A percentile compares a stretch with the other conserved stretches of the same genome.
phyloP scores from a whole-genome alignment of 2,329 filamentous ascomycete genomes.

The Aureobasidium vineae region DNA sequence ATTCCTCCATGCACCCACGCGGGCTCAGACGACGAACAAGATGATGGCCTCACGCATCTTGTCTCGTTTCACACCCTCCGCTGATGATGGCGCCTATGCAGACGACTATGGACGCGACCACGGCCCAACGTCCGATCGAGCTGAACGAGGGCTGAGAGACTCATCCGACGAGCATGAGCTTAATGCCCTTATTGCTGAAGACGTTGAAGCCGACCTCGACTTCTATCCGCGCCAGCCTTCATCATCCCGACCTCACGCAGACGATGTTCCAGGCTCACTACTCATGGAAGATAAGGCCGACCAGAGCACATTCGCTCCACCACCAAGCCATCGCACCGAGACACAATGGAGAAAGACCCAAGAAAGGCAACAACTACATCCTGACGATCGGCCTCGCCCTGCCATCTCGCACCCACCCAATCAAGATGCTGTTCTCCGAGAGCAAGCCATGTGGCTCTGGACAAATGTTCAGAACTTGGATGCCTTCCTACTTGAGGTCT shows the following conservation, averaged over 20 bases:
- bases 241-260: neutral
- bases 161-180: slow-evolving; percentile 58
- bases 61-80: slow-evolving; percentile 49
- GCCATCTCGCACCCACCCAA: slow-evolving; percentile 19
- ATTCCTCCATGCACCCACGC: neutral
- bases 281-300: slow-evolving; percentile 52
- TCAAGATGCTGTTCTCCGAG: slow-evolving; percentile 54
- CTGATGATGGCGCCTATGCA: slow-evolving; percentile 44
- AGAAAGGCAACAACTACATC: slow-evolving; percentile 48
- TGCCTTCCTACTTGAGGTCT: slow-evolving; percentile 80
- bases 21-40: slow-evolving; percentile 15
- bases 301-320: slow-evolving; percentile 29
- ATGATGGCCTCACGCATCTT: slow-evolving; percentile 56
- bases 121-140: slow-evolving; percentile 41
- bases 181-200: slow-evolving; percentile 55
- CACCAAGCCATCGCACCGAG: slow-evolving; percentile 31
- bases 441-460: slow-evolving; percentile 89
- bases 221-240: neutral
- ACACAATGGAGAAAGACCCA: slow-evolving; percentile 53
- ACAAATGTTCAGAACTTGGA: slow-evolving; percentile 88
- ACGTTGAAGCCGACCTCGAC: slow-evolving; percentile 29
- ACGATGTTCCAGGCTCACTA: slow-evolving; percentile 58
- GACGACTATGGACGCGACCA: slow-evolving; percentile 38
- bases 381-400: slow-evolving; percentile 27
- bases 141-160: slow-evolving; percentile 44